These are phyloP conservation scores for Mucor mucedo DNA, from an alignment of 371 early-diverging fungal genomes.

Conservation along the genomic window DNA sequence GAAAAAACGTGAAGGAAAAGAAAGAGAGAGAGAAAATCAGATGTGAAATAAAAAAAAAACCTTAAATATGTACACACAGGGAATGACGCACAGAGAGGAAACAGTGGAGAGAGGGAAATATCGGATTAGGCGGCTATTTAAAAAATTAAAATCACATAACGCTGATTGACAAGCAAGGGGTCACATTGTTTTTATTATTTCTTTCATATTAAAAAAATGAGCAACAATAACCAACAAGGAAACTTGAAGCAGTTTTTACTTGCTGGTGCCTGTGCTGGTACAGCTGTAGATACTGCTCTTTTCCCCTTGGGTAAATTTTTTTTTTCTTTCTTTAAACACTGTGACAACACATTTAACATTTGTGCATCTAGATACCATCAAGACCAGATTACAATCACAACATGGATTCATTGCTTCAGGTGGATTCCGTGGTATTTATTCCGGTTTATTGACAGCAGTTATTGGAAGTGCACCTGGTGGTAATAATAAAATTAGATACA, in stretches of 20 bases:
- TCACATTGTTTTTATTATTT: slow-evolving; percentile 1
- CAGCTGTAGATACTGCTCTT: slow-evolving; percentile 85
- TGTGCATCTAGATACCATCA: slow-evolving; percentile 78
- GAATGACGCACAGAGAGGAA: not conserved
- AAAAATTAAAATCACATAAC: not conserved
- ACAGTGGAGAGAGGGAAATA: not conserved
- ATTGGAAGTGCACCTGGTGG: slow-evolving; percentile 94
- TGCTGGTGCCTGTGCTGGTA: slow-evolving; percentile 86
- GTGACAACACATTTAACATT: not conserved
- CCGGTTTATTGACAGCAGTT: slow-evolving; percentile 90
- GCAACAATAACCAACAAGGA: slow-evolving; percentile 30
- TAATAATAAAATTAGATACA: slow-evolving; percentile 30
- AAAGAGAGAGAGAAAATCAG: not conserved
- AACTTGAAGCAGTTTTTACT: slow-evolving; percentile 54
- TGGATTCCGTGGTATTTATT: slow-evolving; percentile 91
- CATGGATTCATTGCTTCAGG: slow-evolving; percentile 89
- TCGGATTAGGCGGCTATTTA: not conserved
- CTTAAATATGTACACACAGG: too few relatives aligned
- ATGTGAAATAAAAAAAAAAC: not conserved
- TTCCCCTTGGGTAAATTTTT: slow-evolving; percentile 73
- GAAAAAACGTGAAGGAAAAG: slow-evolving; percentile 4
- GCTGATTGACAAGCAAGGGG: slow-evolving; percentile 2
- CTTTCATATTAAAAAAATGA: not conserved
- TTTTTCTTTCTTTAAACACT: too few relatives aligned
- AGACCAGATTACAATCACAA: slow-evolving; percentile 88